Evolutionary conservation across 805 yeast species (phyloP), one percentile per base, ranked within the genome.

Genomic region (Ogataea sp.): DNA sequence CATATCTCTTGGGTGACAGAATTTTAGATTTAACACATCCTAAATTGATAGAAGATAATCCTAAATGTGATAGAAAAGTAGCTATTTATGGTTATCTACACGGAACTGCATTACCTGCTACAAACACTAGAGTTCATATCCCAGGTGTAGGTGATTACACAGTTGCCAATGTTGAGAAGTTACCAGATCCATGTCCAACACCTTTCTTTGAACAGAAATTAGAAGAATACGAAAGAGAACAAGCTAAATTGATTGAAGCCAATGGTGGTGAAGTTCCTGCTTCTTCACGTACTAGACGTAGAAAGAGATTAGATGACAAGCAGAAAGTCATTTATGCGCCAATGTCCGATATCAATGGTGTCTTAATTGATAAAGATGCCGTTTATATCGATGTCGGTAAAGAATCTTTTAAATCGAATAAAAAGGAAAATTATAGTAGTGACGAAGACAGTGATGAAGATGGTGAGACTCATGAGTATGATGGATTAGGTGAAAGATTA

Each of bases 331-430:
- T 93, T 2, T 93, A 94, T 60, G 99, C 98, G 0, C 99, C 99
- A 37, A 93, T 93, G 99, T 85, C 97, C 35, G 97, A 93, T 61
- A 96, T 93, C n/a, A 97, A 97, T 41, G 99, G 99, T 59, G 95
- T 93, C 28, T 68, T 93, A 48, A 87, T 93, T 44, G 99, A 93
- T 64, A 89, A 83, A 56, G 99, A 93, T 66, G 96, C 98, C 8
- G 98, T 93, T 2, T 93, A 89, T 53, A 86, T 93, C 43, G 97
- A 84, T 51, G 78, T 84, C 8, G 88, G 87, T 2, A 44, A 40
- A 15, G 57, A 55, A 39, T 36, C 46, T 10, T 52, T 45, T 38
- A 49, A 53, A 21, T 13, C 21, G n/a, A 18, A 11, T 23, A 23
- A 23, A 8, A 11, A 23, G 8, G n/a, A 16, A 30, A 26, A 14